Evolutionary conservation across 2,329 filamentous ascomycete genomes (phyloP).

Genomic region (Ampelomyces quisqualis): DNA sequence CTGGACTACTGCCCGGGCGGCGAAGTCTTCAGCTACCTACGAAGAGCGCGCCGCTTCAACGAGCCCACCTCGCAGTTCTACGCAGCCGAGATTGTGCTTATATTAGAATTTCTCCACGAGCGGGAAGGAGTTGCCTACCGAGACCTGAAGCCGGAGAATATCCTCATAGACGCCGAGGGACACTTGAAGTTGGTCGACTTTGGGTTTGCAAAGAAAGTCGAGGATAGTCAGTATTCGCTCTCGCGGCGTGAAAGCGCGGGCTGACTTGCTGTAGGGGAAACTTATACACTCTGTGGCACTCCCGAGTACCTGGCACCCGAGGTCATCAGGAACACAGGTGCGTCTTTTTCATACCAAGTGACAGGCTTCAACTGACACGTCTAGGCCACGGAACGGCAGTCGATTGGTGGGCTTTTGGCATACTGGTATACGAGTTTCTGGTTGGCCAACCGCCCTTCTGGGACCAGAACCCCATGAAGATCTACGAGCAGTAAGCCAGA

Average conservation of each 20-base stretch:
- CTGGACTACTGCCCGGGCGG: slow-evolving; percentile 82
- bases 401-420: slow-evolving; percentile 86
- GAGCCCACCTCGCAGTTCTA: slow-evolving; percentile 79
- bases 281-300: slow-evolving; percentile 80
- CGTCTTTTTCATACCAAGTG: slow-evolving; percentile 4
- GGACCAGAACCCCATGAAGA: slow-evolving; percentile 83
- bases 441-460: slow-evolving; percentile 85
- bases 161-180: slow-evolving; percentile 73
- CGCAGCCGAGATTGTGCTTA: slow-evolving; percentile 78
- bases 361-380: slow-evolving; percentile 18
- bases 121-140: slow-evolving; percentile 77
- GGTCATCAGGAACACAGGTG: slow-evolving; percentile 78
- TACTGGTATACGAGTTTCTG: slow-evolving; percentile 80
- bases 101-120: slow-evolving; percentile 79
- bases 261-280: slow-evolving; percentile 57
- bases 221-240: slow-evolving; percentile 51
- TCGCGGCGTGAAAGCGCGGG: neutral
- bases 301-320: slow-evolving; percentile 83
- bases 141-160: slow-evolving; percentile 80
- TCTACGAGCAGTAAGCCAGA: slow-evolving; percentile 66
- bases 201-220: slow-evolving; percentile 79
- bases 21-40: slow-evolving; percentile 80
- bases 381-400: slow-evolving; percentile 67
- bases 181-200: slow-evolving; percentile 85
- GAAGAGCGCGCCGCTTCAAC: slow-evolving; percentile 75